Base-by-base conservation (phyloP, 139 green algal species). In the Chlorella ohadii region DNA sequence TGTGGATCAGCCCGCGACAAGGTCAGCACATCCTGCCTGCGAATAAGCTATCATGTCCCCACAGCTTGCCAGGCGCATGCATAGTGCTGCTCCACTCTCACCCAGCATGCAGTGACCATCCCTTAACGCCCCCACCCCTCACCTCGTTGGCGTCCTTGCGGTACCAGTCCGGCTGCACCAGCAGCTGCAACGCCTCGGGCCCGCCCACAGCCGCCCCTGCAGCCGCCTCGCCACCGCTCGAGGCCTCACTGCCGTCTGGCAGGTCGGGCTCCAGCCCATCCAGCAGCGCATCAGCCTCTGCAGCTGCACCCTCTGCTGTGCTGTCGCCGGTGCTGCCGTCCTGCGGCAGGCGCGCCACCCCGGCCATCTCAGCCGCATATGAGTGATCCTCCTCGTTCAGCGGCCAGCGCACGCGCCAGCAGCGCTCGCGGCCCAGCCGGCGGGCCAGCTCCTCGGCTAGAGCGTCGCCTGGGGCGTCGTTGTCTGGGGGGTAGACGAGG, bases 81-180 rank as follows among this genome's bases (percentile, higher is more conserved):
- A n/a, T n/a, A n/a, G n/a, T n/a, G n/a, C n/a, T n/a, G n/a, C n/a
- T n/a, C n/a, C n/a, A n/a, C n/a, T n/a, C n/a, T n/a, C n/a, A n/a
- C n/a, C n/a, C n/a, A n/a, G n/a, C n/a, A n/a, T n/a, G n/a, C n/a
- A n/a, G n/a, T n/a, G n/a, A n/a, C n/a, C n/a, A n/a, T n/a, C n/a
- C n/a, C n/a, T n/a, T n/a, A n/a, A n/a, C n/a, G n/a, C n/a, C n/a
- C n/a, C n/a, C n/a, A n/a, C 44, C 44, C 51, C 51, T 9, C 51
- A 59, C 92, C 82, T 99, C 96, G 84, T 98, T 98, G 17, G 96
- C 96, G 83, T 99, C 96, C 90, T 99, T 99, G 55, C 93, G 81
- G n/a, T 87, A 85, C 59, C 59, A 87, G 19, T 41, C 36, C 5
- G 63, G 76, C 33, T 75, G 80, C 63, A 67, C 78, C 11, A 15